Base-by-base conservation (phyloP, 805 yeast genomes). In the Candida xiaguanensis region DNA sequence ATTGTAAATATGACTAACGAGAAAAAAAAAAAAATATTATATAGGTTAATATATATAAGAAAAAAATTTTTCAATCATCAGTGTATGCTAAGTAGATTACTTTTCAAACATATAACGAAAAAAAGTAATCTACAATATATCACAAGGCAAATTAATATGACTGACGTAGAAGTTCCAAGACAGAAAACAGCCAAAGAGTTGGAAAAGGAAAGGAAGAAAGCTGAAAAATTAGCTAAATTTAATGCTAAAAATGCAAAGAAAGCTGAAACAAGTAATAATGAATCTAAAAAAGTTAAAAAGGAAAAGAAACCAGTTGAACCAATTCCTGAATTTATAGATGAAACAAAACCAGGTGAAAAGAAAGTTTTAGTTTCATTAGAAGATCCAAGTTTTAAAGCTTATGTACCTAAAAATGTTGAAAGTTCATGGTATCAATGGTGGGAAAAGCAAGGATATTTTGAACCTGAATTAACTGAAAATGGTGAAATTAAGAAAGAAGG, bases 401-500 rank as follows among this genome's bases (percentile, higher is more conserved):
- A 93, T 65, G 85, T 78, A 55, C 99, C 99, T 24, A 77, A 78
- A 52, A 84, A 82, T 52, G 97, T 93, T 34, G 99, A 93, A 67
- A 83, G 95, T 41, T 86, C 96, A 11, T 93, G 99, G 99, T 91
- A 91, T 66, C 79, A 77, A 14, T 93, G 99, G 98, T 93, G 99
- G 99, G 83, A 78, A 44, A 73, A 84, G 54, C 75, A 86, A 63
- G 95, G 93, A 14, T 80, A 78, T 55, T 93, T 93, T 56, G 82
- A 84, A 65, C 99, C 99, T 14, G 85, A 86, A 59, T 80, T 85
- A 50, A 73, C 82, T 32, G 74, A 67, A 42, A 81, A 82, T 55
- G 97, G 97, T 33, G 65, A 80, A 33, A 55, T 78, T 50, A 82
- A 82, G 58, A 85, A 93, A 31, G 90, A 80, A 56, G 98, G 98